Percentiles rank a stretch among this genome's conserved stretches.
phyloP scores from a whole-genome alignment of 1,139 yeast species.

The Yamadazyma dushanensis region DNA sequence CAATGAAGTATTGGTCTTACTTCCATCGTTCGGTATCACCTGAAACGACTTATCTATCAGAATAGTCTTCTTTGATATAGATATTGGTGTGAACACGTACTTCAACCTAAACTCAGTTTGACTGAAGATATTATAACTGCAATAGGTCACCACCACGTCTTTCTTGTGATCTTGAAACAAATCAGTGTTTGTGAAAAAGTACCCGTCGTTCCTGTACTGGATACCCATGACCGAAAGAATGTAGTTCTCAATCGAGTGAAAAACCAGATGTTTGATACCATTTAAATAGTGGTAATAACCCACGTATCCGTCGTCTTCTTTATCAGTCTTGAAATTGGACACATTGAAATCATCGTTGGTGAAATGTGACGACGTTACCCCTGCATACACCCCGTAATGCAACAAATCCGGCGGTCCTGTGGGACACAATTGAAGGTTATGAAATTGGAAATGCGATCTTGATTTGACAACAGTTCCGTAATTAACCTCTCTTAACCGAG shows the following conservation, averaged over 20 bases:
- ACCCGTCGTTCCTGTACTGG: slow-evolving; percentile 18
- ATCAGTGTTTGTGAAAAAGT: slow-evolving; percentile 20
- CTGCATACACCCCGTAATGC: slow-evolving; percentile 41
- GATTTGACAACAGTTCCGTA: slow-evolving; percentile 14
- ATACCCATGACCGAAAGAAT: slow-evolving; percentile 31
- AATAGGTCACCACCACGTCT: slow-evolving; percentile 47
- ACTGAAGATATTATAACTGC: slow-evolving; percentile 49
- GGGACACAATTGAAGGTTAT: slow-evolving; percentile 4
- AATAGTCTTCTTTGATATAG: slow-evolving; percentile 21
- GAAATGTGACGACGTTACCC: slow-evolving; percentile 31
- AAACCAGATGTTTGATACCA: slow-evolving; percentile 29
- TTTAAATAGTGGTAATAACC: slow-evolving; percentile 43
- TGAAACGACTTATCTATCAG: slow-evolving; percentile 32
- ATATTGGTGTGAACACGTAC: slow-evolving; percentile 27
- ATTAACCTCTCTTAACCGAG: slow-evolving; percentile 14
- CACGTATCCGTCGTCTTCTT: slow-evolving; percentile 41
- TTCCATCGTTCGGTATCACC: slow-evolving; percentile 25
- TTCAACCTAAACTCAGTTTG: slow-evolving; percentile 48
- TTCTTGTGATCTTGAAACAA: slow-evolving; percentile 17
- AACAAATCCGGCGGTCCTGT: slow-evolving; percentile 42
- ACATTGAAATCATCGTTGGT: slow-evolving; percentile 29
- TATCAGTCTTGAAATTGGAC: slow-evolving; percentile 6
- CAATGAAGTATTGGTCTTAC: slow-evolving; percentile 19
- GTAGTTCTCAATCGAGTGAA: slow-evolving; percentile 30
- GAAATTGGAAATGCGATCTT: slow-evolving; percentile 12